Percentiles rank a stretch among this genome's conserved stretches.
These are phyloP conservation scores for Pseudogymnoascus sp. DNA, from an alignment of 2,329 filamentous ascomycete species.

Conservation along the genomic window DNA sequence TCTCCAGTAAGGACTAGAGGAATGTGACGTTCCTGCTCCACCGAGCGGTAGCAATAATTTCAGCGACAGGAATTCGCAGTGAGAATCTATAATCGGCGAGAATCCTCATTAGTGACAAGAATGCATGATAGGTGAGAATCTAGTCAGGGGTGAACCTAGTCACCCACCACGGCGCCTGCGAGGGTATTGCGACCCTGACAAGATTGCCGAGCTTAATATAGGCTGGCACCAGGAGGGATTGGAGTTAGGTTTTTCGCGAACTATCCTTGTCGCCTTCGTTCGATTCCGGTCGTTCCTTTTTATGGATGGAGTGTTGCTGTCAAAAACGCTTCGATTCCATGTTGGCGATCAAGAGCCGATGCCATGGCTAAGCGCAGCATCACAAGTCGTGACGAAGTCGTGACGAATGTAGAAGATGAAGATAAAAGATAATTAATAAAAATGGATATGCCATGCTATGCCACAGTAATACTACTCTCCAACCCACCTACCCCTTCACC, in stretches of 20 bases:
- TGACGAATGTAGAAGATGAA: not conserved
- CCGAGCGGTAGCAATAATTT: too few relatives aligned
- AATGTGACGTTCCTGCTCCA: not conserved
- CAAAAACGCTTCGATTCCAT: not conserved
- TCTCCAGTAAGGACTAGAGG: not conserved
- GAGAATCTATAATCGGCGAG: not conserved
- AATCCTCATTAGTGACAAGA: not conserved
- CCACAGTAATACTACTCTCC: not conserved
- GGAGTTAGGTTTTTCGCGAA: too few relatives aligned
- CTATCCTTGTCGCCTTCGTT: too few relatives aligned
- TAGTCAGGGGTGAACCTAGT: too few relatives aligned
- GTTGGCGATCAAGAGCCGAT: not conserved
- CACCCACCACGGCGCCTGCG: too few relatives aligned
- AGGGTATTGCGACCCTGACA: too few relatives aligned
- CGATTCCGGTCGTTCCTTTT: not conserved
- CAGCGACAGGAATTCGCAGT: not conserved
- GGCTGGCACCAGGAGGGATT: too few relatives aligned
- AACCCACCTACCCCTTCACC: conserved; percentile 7
- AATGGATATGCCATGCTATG: not conserved
- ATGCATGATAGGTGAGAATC: not conserved
- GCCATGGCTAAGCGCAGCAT: too few relatives aligned
- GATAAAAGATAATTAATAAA: conserved; percentile 9
- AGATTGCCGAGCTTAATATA: too few relatives aligned
- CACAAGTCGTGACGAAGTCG: not conserved
- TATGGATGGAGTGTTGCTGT: not conserved